phyloP scores from a whole-genome alignment of 2,329 filamentous ascomycete species.

The Pestalotiopsis sp. region DNA sequence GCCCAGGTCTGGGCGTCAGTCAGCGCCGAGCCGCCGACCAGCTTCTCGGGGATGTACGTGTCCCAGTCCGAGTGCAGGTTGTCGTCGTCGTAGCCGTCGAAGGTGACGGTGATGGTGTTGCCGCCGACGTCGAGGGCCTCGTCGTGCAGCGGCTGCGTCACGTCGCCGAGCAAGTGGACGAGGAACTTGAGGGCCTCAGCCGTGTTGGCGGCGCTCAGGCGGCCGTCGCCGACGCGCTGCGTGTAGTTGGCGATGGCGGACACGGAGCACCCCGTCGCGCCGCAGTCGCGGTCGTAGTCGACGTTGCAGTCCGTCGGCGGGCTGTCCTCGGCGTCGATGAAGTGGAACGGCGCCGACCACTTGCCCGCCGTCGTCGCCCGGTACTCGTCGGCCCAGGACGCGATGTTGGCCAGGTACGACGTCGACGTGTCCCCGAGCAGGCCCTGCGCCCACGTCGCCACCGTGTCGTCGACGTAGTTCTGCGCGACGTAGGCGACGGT shows the following conservation, averaged over 20 bases:
- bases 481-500: constrained; percentile 41
- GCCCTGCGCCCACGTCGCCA: constrained; percentile 32
- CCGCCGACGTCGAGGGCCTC: constrained; percentile 45
- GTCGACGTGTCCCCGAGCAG: constrained; percentile 31
- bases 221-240: constrained; percentile 18
- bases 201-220: constrained; percentile 16
- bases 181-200: constrained; percentile 16
- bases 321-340: constrained; percentile 40
- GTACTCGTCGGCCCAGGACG: constrained; percentile 40
- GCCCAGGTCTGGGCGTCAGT: constrained; percentile 37
- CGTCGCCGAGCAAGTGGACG: constrained; percentile 34
- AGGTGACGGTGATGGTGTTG: constrained; percentile 46
- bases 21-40: constrained; percentile 36
- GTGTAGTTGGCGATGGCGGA: constrained; percentile 30
- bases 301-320: constrained; percentile 36
- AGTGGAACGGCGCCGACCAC: constrained; percentile 37
- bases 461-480: constrained; percentile 35
- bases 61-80: constrained; percentile 55
- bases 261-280: constrained; percentile 30
- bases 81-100: constrained; percentile 34
- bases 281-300: constrained; percentile 37
- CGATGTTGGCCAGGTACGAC: constrained; percentile 38
- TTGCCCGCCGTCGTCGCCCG: constrained; percentile 32
- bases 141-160: constrained; percentile 42
- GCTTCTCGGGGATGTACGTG: constrained; percentile 44